phyloP scores from a whole-genome alignment of 2,329 filamentous ascomycete genomes.

The Hymenoscyphus fraxineus region DNA sequence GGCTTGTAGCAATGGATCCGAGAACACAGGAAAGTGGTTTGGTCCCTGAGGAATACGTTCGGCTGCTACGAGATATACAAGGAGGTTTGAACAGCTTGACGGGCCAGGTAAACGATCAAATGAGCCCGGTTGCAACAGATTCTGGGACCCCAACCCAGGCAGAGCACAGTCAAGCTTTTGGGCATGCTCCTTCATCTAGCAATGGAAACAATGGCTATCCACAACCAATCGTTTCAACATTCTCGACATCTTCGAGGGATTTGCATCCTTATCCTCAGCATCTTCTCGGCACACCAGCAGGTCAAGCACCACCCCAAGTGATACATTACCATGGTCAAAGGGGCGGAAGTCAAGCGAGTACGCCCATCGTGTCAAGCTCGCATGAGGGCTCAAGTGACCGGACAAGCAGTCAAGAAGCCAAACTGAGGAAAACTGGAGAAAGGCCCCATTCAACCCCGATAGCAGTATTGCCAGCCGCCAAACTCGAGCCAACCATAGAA shows the following conservation, averaged over 20 bases:
- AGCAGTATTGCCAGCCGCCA: conserved; percentile 25
- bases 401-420: conserved; percentile 28
- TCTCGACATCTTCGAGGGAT: conserved; percentile 68
- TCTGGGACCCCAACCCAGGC: conserved; percentile 59
- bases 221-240: conserved; percentile 64
- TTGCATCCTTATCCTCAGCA: conserved; percentile 65
- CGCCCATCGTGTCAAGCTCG: conserved; percentile 46
- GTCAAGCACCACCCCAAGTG: conserved; percentile 61
- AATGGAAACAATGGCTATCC: conserved; percentile 58
- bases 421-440: conserved; percentile 24
- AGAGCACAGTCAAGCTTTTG: conserved; percentile 48
- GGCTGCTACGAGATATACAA: conserved; percentile 87
- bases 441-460: conserved; percentile 25
- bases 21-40: conserved; percentile 91
- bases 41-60: conserved; percentile 94
- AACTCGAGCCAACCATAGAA: conserved; percentile 21
- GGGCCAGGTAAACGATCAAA: conserved; percentile 52
- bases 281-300: conserved; percentile 57
- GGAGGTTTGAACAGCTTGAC: conserved; percentile 76
- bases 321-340: conserved; percentile 65
- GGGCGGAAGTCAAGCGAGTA: conserved; percentile 64
- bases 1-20: conserved; percentile 94
- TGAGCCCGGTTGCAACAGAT: conserved; percentile 51
- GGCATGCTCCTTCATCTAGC: conserved; percentile 44
- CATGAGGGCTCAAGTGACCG: conserved; percentile 27